Evolutionary conservation across 2,329 filamentous ascomycete species (phyloP).

Genomic region (Epichloe gansuensis): DNA sequence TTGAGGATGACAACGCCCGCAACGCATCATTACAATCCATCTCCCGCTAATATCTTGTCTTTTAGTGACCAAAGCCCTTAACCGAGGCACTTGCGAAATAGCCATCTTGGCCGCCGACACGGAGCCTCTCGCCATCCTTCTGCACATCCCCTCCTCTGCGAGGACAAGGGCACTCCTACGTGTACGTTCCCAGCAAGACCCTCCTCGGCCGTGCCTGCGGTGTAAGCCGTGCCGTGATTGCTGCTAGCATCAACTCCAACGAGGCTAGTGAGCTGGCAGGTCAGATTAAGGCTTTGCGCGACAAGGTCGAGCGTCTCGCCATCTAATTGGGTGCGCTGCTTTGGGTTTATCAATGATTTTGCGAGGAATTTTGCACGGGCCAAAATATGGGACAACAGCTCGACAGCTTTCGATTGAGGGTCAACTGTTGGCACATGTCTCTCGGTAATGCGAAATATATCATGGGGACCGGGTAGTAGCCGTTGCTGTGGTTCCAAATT

Average conservation of each 20-base stretch:
- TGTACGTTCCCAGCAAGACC: constrained; percentile 67
- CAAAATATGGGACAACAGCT: neutral
- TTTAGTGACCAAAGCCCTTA: constrained; percentile 65
- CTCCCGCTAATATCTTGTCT: constrained; percentile 6
- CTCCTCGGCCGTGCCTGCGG: constrained; percentile 82
- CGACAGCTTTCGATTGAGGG: neutral
- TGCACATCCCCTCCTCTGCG: constrained; percentile 78
- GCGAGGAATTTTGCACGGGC: neutral
- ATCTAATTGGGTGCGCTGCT: constrained; percentile 50
- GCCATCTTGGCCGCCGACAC: constrained; percentile 86
- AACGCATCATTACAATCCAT: neutral
- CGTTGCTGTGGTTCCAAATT: no score
- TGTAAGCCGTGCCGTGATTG: constrained; percentile 79
- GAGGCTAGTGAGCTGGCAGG: constrained; percentile 76
- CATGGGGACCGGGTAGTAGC: no score
- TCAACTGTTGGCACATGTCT: neutral
- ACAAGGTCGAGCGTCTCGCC: constrained; percentile 91
- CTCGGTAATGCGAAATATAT: neutral
- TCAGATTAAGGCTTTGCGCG: constrained; percentile 80
- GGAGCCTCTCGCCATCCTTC: constrained; percentile 71
- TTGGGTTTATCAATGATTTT: neutral
- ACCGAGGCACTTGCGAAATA: constrained; percentile 81
- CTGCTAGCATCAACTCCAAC: constrained; percentile 81
- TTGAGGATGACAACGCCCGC: no score
- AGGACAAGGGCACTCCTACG: constrained; percentile 60